Percentiles rank a stretch among this genome's conserved stretches.
Conservation (phyloP, 2,329 filamentous ascomycete genomes). For the Hypoxylon sp. region DNA sequence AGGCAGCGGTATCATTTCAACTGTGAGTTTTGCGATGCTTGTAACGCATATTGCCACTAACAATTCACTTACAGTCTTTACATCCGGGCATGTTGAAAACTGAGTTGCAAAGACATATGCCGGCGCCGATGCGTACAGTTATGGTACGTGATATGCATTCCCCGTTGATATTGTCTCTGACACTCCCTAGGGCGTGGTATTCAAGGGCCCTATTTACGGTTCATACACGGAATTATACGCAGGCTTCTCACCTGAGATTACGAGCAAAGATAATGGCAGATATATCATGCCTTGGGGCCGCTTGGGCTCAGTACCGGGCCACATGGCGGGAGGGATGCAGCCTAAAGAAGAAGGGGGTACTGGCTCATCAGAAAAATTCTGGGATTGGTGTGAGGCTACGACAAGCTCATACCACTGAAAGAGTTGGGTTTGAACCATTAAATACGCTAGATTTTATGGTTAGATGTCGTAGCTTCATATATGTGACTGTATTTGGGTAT, state of each 20-base stretch:
- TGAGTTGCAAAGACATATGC: conserved; percentile 35
- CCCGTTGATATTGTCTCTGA: conserved; percentile 32
- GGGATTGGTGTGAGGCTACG: conserved; percentile 31
- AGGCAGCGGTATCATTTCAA: conserved; percentile 19
- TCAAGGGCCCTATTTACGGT: conserved; percentile 54
- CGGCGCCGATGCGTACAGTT: conserved; percentile 14
- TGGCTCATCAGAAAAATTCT: conserved; percentile 28
- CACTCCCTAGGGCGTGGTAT: conserved; percentile 38
- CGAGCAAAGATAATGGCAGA: conserved; percentile 50
- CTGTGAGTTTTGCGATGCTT: conserved; percentile 5
- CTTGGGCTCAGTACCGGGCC: conserved; percentile 29
- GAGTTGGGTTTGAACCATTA: not conserved
- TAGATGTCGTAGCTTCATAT: not conserved
- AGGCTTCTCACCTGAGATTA: conserved; percentile 58
- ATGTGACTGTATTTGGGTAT: not conserved
- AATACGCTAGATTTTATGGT: not conserved
- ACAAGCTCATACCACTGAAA: conserved; percentile 10
- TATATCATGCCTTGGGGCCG: conserved; percentile 54
- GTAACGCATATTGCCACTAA: not conserved
- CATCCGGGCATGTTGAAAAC: conserved; percentile 39
- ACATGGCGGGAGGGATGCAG: conserved; percentile 27
- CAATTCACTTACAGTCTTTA: conserved; percentile 13
- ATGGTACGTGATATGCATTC: conserved; percentile 25
- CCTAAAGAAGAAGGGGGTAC: conserved; percentile 34
- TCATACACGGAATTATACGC: conserved; percentile 61